Evolutionary conservation across 2,329 filamentous ascomycete genomes (phyloP), one percentile per base, ranked within the genome.

Genomic region (Colletotrichum sp.): DNA sequence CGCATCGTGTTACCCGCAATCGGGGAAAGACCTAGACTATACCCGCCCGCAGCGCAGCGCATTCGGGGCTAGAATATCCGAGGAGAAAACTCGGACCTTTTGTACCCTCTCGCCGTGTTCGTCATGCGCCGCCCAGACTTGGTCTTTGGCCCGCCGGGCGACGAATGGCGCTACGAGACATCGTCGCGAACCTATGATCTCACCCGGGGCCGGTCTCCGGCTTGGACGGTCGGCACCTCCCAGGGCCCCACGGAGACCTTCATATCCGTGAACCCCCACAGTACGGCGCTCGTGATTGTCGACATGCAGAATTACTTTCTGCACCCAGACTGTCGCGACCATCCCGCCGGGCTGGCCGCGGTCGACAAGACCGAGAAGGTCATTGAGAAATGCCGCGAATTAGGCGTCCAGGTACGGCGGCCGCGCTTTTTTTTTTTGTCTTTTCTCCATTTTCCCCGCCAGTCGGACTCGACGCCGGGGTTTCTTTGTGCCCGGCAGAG

Each of bases 241-340:
- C 64, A 76, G 58, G 73, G 73, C 24, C 73, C 70, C 56, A 60
- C 34, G 56, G 64, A 65, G 70, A 69, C 73, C 24, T 73, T 79
- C 13, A 78, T 89, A 65, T 82, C 81, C 12, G 81, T 90, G 52
- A 82, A 83, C 21, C 85, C 88, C 8, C 75, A 79, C 13, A 82
- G 83, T 24, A 84, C 85, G n/a, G 88, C 87, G 5, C 81, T 90
- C 2, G 84, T 90, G 15, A 84, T 90, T 48, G 84, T 90, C 62
- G 88, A 90, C 81, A 87, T 89, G 85, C 87, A 90, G 82, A 89
- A 90, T 79, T 88, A 85, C 84, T 89, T 90, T 80, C 83, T 91
- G 81, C 83, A 78, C 62, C 81, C 73, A 18, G 73, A 36, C 26
- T 76, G 70, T 73, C 86, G 81, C 78, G 81, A 80, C 58, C 87